Evolutionary conservation across 1,284 basidiomycete species (phyloP).

Genomic region (Malassezia slooffiae): DNA sequence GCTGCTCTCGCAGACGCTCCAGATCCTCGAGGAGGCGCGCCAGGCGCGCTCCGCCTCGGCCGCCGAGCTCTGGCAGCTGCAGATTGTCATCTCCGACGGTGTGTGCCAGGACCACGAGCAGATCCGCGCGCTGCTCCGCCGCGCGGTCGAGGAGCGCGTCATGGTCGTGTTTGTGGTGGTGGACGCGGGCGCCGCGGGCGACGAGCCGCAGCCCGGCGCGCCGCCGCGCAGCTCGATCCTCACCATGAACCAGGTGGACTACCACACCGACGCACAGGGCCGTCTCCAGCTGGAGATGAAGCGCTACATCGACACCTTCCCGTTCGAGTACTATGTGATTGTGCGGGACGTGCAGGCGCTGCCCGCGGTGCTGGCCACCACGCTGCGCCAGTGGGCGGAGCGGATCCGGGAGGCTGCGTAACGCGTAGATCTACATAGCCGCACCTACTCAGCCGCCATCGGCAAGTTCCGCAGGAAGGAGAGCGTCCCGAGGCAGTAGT

Average conservation of each 20-base stretch:
- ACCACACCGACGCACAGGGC: slow-evolving; percentile 60
- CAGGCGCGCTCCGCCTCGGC: slow-evolving; percentile 53
- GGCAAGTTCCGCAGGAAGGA: slow-evolving; percentile 38
- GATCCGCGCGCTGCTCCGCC: slow-evolving; percentile 67
- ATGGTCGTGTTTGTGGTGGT: slow-evolving; percentile 95
- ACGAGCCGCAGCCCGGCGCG: not conserved
- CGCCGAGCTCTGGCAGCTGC: slow-evolving; percentile 86
- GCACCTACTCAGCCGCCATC: slow-evolving; percentile 15
- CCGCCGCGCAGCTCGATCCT: slow-evolving; percentile 64
- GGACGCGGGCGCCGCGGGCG: slow-evolving; percentile 59
- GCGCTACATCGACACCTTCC: slow-evolving; percentile 83
- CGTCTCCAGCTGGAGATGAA: slow-evolving; percentile 75
- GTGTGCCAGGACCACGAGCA: slow-evolving; percentile 90
- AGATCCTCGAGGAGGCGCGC: slow-evolving; percentile 57
- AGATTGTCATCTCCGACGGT: slow-evolving; percentile 97
- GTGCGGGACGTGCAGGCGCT: slow-evolving; percentile 79
- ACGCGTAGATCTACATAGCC: not conserved
- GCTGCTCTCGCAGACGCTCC: slow-evolving; percentile 71
- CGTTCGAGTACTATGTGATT: slow-evolving; percentile 95
- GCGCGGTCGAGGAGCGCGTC: slow-evolving; percentile 78
- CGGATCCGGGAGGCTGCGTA: slow-evolving; percentile 26
- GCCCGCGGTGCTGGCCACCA: slow-evolving; percentile 81
- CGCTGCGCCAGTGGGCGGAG: slow-evolving; percentile 67
- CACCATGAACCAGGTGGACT: slow-evolving; percentile 82
- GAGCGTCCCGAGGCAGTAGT: slow-evolving; percentile 39